Evolutionary conservation across 768 basidiomycete species (phyloP).

Genomic region (Nidularia pulvinata): DNA sequence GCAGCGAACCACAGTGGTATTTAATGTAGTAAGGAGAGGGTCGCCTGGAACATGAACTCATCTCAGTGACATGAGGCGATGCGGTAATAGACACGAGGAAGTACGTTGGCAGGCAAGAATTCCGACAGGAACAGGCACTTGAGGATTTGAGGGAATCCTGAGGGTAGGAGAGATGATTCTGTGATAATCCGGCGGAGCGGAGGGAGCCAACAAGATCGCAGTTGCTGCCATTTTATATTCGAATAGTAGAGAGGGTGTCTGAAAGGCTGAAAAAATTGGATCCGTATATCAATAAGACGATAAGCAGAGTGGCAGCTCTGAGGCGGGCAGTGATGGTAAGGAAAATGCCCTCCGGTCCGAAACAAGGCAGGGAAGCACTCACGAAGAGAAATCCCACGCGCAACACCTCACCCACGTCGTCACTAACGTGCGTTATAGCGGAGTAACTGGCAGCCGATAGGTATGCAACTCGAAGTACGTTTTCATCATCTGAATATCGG

Average conservation of each 20-base stretch:
- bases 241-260: neutral
- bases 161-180: slow-evolving; percentile 62
- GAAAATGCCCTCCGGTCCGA: too few relatives aligned
- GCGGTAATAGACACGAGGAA: slow-evolving; percentile 1
- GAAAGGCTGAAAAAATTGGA: too few relatives aligned
- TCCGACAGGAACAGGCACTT: slow-evolving; percentile 65
- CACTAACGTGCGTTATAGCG: too few relatives aligned
- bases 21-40: slow-evolving; percentile 60
- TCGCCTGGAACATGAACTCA: slow-evolving; percentile 45
- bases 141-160: slow-evolving; percentile 47
- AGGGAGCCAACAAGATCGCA: slow-evolving; percentile 37
- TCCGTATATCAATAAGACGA: too few relatives aligned
- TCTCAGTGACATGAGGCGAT: neutral
- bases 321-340: too few relatives aligned
- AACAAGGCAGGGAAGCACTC: too few relatives aligned
- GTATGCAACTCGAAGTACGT: too few relatives aligned
- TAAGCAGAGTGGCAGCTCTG: too few relatives aligned
- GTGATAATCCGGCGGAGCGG: slow-evolving; percentile 61
- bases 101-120: slow-evolving; percentile 79
- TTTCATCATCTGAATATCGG: too few relatives aligned
- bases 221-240: slow-evolving; percentile 33
- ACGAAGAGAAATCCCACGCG: too few relatives aligned
- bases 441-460: too few relatives aligned
- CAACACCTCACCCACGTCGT: too few relatives aligned
- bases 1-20: slow-evolving; percentile 55